Conservation (phyloP, 768 basidiomycete species). For the Pulveroboletus sp. region DNA sequence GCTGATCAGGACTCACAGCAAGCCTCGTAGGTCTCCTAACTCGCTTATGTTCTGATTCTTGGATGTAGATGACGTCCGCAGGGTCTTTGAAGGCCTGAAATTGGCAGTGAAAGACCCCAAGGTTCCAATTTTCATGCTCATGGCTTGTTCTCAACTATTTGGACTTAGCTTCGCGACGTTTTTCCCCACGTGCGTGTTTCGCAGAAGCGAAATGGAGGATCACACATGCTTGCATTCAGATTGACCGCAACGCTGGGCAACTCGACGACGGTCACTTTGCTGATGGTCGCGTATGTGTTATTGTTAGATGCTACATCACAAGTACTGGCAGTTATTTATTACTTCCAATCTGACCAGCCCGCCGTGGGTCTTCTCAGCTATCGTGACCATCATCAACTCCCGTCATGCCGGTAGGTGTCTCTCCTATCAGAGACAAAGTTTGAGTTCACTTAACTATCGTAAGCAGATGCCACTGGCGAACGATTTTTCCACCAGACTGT, state of each 20-base stretch:
- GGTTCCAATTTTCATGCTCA: slow-evolving; percentile 51
- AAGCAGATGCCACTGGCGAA: too few relatives aligned
- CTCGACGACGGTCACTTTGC: slow-evolving; percentile 52
- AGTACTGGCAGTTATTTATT: too few relatives aligned
- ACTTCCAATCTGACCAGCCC: too few relatives aligned
- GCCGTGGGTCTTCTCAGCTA: too few relatives aligned
- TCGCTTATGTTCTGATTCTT: not conserved
- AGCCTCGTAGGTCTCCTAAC: slow-evolving; percentile 48
- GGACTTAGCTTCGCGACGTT: slow-evolving; percentile 61
- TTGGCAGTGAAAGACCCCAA: slow-evolving; percentile 56
- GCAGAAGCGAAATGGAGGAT: not conserved
- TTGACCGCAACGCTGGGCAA: slow-evolving; percentile 60
- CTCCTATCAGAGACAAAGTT: too few relatives aligned
- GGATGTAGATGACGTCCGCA: not conserved
- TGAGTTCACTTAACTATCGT: too few relatives aligned
- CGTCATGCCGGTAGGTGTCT: too few relatives aligned
- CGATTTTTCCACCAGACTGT: too few relatives aligned
- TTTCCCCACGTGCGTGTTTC: slow-evolving; percentile 43
- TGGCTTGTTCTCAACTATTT: slow-evolving; percentile 49
- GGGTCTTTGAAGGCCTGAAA: slow-evolving; percentile 33
- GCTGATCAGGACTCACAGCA: slow-evolving; percentile 53
- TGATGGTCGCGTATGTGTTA: slow-evolving; percentile 52
- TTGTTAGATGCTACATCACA: too few relatives aligned
- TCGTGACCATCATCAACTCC: too few relatives aligned
- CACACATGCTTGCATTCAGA: slow-evolving; percentile 26